Conservation (phyloP, 2,329 filamentous ascomycete species). For the Cladosporium velox region DNA sequence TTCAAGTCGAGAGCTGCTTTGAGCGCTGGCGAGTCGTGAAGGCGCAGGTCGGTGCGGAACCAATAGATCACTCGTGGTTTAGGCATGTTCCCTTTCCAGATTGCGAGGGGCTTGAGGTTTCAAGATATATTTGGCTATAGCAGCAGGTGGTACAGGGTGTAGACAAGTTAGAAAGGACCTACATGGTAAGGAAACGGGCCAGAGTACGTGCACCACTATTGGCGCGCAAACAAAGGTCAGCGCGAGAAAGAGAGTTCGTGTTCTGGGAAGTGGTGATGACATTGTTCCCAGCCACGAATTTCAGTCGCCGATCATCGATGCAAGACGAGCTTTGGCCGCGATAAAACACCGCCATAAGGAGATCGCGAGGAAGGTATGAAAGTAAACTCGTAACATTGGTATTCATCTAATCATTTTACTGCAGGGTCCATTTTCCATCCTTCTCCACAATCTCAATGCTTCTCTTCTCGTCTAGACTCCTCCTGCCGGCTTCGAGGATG, state of each 20-base stretch:
- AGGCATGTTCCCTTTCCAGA: slow-evolving; percentile 24
- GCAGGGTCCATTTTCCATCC: slow-evolving; percentile 68
- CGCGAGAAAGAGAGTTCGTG: slow-evolving; percentile 7
- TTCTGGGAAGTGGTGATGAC: not conserved
- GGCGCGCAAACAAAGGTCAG: not conserved
- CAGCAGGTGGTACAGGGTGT: not conserved
- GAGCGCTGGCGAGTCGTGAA: slow-evolving; percentile 75
- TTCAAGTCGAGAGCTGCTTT: slow-evolving; percentile 70
- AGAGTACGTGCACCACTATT: not conserved
- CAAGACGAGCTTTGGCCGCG: not conserved
- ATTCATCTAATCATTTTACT: slow-evolving; percentile 39
- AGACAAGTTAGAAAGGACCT: not conserved
- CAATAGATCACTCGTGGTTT: slow-evolving; percentile 68
- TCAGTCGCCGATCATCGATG: slow-evolving; percentile 1
- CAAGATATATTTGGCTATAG: not conserved
- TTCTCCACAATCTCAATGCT: slow-evolving; percentile 72
- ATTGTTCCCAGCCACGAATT: slow-evolving; percentile 7
- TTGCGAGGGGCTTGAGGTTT: not conserved
- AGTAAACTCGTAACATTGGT: not conserved
- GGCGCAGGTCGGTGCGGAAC: slow-evolving; percentile 75
- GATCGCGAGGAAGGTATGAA: not conserved
- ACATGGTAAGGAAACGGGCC: not conserved
- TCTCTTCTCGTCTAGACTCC: slow-evolving; percentile 79
- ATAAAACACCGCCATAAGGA: not conserved
- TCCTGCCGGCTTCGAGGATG: slow-evolving; percentile 82